Evolutionary conservation across 768 basidiomycete species (phyloP), one percentile per base, ranked within the genome.

Genomic region (Kwoniella heveanensis): DNA sequence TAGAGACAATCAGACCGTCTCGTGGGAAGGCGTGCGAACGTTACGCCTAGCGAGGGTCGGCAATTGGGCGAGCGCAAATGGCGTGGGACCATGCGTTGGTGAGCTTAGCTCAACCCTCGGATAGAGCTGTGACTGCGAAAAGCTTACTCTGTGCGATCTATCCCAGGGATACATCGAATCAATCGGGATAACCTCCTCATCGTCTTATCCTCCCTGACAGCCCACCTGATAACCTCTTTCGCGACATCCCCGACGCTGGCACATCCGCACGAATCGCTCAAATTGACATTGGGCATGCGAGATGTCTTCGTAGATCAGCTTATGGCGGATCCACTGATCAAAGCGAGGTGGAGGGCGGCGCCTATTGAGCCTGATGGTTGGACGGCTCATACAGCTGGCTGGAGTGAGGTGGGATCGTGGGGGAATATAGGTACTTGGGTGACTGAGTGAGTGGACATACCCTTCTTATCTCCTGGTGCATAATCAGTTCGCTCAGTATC

Each of bases 31-130:
- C 15, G 36, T 52, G 17, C 27, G 58, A 46, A 25, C 15, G 5
- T 27, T 66, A 21, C 54, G 58, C 3, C 54, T 76, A 24, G 60
- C 56, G 8, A 21, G 57, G 46, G 62, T 74, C 2, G 75, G 75
- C 4, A 68, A 72, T 56, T 77, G 72, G 72, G 75, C 75, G 9
- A 56, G 75, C 7, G 72, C 72, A 7, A 77, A 72, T 62, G 50
- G 61, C 17, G 25, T 74, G 1, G 63, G 57, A 21, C 52, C 62
- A 12, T 72, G 70, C 52, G 55, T 70, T 15, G 70, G 74, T 76
- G 26, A 50, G 72, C 6, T 44, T 9, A 36, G 10, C 15, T 9
- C 39, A 44, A 9, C 8, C 32, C 32, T 32, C 15, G 32, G 32
- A 36, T 13, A 6, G 13, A 36, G 32, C n/a, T n/a, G n/a, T n/a